phyloP scores from a whole-genome alignment of 257 asterid genomes.

The Anisodus acutangulus region DNA sequence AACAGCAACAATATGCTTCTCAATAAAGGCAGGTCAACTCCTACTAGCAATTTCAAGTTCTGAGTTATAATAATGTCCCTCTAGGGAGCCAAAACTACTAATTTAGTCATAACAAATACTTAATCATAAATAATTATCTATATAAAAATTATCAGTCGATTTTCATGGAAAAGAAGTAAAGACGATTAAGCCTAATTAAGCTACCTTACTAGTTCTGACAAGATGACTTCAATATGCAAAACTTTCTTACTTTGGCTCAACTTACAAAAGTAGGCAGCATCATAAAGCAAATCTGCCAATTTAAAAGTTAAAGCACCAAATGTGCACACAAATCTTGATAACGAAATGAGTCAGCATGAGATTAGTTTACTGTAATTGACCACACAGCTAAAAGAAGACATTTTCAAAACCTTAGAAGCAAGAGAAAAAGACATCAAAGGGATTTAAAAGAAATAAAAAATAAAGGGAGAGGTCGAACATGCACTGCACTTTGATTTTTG shows the following conservation, averaged over 20 bases:
- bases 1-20: background rate
- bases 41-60: background rate
- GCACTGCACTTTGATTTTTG: constrained; percentile 4
- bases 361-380: constrained; percentile 18
- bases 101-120: background rate
- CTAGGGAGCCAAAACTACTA: background rate
- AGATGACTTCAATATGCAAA: background rate
- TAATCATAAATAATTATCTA: background rate
- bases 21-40: background rate
- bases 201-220: background rate
- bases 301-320: background rate
- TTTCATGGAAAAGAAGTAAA: background rate
- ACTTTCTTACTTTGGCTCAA: background rate
- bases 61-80: background rate
- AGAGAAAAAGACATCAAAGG: background rate
- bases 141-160: background rate
- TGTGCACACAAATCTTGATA: background rate
- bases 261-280: constrained; percentile 18
- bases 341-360: background rate
- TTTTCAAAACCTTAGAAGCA: background rate
- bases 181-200: background rate
- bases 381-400: constrained; percentile 14
- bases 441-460: background rate
- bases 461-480: constrained; percentile 3
- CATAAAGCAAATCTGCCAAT: background rate